phyloP scores from a whole-genome alignment of 495 filamentous ascomycete species.

The Pseudoneurospora amorphoporcata region DNA sequence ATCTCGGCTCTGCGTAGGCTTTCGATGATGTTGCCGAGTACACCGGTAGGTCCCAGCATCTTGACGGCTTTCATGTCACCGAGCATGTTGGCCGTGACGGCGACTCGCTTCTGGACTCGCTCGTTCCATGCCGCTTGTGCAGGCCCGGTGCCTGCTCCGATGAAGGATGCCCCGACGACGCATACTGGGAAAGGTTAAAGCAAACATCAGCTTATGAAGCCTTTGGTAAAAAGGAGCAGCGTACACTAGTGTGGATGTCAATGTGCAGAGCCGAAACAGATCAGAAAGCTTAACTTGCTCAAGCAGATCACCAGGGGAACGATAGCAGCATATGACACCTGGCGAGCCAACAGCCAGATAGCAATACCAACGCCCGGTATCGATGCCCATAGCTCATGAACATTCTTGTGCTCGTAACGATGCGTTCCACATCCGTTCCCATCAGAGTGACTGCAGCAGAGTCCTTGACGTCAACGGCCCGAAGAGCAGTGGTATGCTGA shows the following conservation, averaged over 20 bases:
- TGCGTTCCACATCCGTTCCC: constrained; percentile 38
- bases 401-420: constrained; percentile 11
- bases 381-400: constrained; percentile 40
- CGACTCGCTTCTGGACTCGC: constrained; percentile 24
- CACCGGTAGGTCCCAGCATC: constrained; percentile 27
- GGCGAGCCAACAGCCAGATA: constrained; percentile 43
- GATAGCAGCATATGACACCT: constrained; percentile 37
- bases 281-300: constrained; percentile 13
- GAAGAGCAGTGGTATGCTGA: constrained; percentile 36
- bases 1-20: constrained; percentile 42
- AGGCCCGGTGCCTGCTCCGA: constrained; percentile 26
- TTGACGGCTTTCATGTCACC: constrained; percentile 34
- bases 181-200: neutral
- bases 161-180: constrained; percentile 4
- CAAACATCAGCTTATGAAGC: neutral
- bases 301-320: constrained; percentile 40
- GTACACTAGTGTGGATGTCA: no score
- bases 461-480: constrained; percentile 32
- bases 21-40: constrained; percentile 27
- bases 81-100: constrained; percentile 26
- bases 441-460: constrained; percentile 52
- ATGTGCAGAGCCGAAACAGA: neutral
- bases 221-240: no score
- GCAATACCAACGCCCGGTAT: constrained; percentile 43
- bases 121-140: constrained; percentile 29